These are phyloP conservation scores for Citrus inodora DNA, from an alignment of 345 rosid genomes.

Conservation along the genomic window DNA sequence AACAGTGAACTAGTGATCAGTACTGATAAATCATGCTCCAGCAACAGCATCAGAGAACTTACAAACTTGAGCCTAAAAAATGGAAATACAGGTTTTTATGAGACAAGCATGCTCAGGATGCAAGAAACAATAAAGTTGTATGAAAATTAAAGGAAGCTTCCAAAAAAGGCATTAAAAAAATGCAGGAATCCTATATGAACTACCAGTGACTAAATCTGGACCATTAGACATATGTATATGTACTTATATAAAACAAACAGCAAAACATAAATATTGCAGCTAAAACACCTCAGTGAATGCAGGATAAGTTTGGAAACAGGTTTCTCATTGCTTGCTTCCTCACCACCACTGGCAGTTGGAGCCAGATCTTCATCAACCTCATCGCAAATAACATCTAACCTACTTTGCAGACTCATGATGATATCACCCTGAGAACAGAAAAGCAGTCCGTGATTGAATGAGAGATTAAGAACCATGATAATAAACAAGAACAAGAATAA, in stretches of 20 bases:
- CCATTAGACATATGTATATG: background rate
- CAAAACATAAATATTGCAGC: background rate
- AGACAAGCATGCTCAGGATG: background rate
- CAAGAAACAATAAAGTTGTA: background rate
- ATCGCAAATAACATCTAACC: constrained; percentile 79
- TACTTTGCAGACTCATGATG: constrained; percentile 76
- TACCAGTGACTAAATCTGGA: background rate
- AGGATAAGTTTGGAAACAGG: constrained; percentile 42
- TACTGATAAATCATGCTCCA: background rate
- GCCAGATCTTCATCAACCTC: constrained; percentile 58
- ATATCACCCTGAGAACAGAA: constrained; percentile 66
- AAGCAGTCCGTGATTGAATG: background rate
- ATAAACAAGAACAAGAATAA: background rate
- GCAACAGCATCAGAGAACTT: constrained; percentile 5
- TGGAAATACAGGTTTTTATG: background rate
- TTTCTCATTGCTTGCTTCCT: constrained; percentile 28
- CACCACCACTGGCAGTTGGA: constrained; percentile 23
- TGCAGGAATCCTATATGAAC: background rate
- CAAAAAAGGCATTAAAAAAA: background rate
- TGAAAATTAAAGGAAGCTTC: background rate
- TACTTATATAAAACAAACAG: constrained; percentile 7
- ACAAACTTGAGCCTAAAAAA: background rate
- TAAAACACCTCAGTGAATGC: constrained; percentile 51
- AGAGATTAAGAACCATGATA: constrained; percentile 6
- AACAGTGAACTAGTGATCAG: background rate